Conservation (phyloP, 73 alveolate species). For the Symbiodinium natans region DNA sequence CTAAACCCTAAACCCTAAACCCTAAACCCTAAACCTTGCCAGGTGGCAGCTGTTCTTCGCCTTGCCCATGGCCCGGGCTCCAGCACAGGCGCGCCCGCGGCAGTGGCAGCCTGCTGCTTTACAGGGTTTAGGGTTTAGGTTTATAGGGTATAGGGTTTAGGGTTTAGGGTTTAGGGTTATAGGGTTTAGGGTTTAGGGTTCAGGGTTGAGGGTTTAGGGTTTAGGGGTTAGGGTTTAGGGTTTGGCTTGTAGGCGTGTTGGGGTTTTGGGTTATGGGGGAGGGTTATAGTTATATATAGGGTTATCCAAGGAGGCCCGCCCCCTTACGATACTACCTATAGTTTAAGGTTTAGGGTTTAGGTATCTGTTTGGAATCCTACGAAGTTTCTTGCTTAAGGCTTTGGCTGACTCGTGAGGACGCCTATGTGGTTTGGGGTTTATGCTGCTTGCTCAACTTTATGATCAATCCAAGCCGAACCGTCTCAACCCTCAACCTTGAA, state of each 20-base stretch:
- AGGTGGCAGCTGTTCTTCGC: conserved; percentile 14
- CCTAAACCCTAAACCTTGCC: neutral
- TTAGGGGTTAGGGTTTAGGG: neutral
- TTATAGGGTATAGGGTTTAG: too few species aligned
- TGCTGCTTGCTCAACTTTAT: too few species aligned
- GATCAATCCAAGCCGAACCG: too few species aligned
- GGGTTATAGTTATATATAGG: too few species aligned
- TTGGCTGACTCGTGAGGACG: too few species aligned
- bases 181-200: neutral
- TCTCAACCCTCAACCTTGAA: too few species aligned
- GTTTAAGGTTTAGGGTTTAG: neutral
- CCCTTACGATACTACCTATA: too few species aligned
- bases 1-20: neutral
- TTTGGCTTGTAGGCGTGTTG: neutral
- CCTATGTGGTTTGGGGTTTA: neutral
- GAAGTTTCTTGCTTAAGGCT: too few species aligned
- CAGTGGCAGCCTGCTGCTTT: conserved; percentile 17
- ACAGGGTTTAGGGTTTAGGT: neutral
- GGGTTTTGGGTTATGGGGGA: too few species aligned
- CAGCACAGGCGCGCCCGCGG: neutral
- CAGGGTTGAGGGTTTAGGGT: neutral
- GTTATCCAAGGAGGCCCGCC: too few species aligned
- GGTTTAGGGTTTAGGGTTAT: too few species aligned
- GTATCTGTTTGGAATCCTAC: too few species aligned
- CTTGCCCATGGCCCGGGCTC: conserved; percentile 25